Evolutionary conservation across 345 rosid genomes (phyloP), one percentile per base, ranked within the genome.

Genomic region (Syzygium aromaticum): DNA sequence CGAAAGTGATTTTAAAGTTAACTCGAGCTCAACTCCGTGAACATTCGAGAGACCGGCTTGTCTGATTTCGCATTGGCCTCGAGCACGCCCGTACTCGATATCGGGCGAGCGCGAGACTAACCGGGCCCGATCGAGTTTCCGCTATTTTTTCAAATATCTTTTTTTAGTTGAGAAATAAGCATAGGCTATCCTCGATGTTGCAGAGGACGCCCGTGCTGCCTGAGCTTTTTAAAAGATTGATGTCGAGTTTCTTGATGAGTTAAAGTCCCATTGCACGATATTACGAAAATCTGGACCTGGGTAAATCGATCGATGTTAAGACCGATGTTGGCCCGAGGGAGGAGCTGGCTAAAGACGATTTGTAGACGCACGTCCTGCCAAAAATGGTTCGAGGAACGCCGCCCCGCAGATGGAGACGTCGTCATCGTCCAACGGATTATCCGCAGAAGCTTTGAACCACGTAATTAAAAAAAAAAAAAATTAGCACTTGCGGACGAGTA

Each of bases 61-160:
- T 17, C 5, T 7, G 3, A 4, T 33, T 17, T 0, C 46, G 19
- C 17, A 3, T 17, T 0, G 0, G 17, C 2, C 1, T 30, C 46
- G 4, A 17, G 6, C 1, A 3, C 3, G 11, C 5, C 78, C 46
- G 46, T 17, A 19, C 13, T 33, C 5, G 17, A 8, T 30, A 14
- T 0, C 0, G 6, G 19, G 54, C 17, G 6, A 16, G 54, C 17
- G 11, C 30, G 2, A 61, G 4, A 17, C 7, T 16, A 4, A 8
- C 7, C 40, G 17, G 17, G 10, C 3, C 43, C 10, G 21, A 33
- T 33, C 5, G 0, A 67, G 0, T 30, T 17, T 33, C 9, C 19
- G 1, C 8, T 33, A 2, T 67, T 17, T 16, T 67, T 67, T 0
- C 0, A 33, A 30, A 17, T 5, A 67, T 67, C 17, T 30, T 17